Conservation (phyloP, 2,329 filamentous ascomycete species). For the Talaromyces verruculosus region DNA sequence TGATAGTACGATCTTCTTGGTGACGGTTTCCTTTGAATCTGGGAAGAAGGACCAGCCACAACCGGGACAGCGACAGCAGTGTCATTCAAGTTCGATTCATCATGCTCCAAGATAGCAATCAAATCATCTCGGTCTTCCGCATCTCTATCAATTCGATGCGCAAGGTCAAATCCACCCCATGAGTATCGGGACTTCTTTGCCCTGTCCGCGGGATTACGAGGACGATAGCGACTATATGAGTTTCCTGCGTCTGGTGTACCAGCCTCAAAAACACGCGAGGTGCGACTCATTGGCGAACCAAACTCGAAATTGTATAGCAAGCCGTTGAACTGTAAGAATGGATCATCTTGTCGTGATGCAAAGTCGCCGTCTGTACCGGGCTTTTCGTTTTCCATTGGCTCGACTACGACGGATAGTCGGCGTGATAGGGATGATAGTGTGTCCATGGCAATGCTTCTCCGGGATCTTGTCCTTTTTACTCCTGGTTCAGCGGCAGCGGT, state of each 20-base stretch:
- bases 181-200: constrained; percentile 9
- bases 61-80: background rate
- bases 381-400: background rate
- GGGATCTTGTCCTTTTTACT: background rate
- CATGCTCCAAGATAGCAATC: constrained; percentile 15
- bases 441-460: background rate
- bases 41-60: background rate
- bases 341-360: background rate
- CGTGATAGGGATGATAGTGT: background rate
- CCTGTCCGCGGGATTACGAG: constrained; percentile 5
- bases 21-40: background rate
- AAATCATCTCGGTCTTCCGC: constrained; percentile 1
- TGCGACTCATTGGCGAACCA: background rate
- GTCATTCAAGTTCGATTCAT: constrained; percentile 6
- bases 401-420: constrained; percentile 4
- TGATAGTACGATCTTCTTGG: background rate
- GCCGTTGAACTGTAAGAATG: constrained; percentile 2
- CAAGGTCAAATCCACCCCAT: constrained; percentile 13
- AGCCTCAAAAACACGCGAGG: background rate
- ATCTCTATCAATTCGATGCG: background rate
- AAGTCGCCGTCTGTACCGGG: background rate
- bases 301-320: constrained; percentile 8
- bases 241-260: background rate
- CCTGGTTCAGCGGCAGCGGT: background rate
- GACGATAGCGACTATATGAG: background rate